Percentiles rank a stretch among this genome's conserved stretches.
Conservation (phyloP, 305 asterid species). For the Fraxinus floribunda region DNA sequence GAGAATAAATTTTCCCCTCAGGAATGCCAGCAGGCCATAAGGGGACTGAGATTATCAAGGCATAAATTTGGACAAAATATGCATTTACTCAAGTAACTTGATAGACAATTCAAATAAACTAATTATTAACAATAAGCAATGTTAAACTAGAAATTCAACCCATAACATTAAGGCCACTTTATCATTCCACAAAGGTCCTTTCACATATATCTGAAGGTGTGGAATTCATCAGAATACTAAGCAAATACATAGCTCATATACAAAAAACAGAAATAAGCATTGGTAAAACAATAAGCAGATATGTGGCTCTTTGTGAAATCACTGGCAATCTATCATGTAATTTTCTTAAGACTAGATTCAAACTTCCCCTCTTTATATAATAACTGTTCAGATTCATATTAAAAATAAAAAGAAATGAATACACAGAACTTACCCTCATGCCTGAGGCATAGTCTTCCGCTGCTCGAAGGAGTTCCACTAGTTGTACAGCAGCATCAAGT, state of each 20-base stretch:
- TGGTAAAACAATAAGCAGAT: background rate
- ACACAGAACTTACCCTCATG: conserved; percentile 67
- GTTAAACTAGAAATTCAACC: background rate
- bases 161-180: background rate
- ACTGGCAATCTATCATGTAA: background rate
- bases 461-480: conserved; percentile 97
- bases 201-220: background rate
- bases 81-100: background rate
- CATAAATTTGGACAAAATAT: background rate
- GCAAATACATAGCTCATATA: background rate
- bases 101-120: background rate
- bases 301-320: conserved; percentile 11
- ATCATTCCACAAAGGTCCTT: background rate
- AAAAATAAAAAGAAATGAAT: background rate
- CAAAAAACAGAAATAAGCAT: background rate
- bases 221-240: background rate
- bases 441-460: conserved; percentile 98
- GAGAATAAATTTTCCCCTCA: background rate
- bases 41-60: background rate
- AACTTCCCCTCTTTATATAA: background rate
- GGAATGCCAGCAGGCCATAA: background rate
- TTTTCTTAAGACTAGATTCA: background rate
- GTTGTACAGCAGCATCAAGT: conserved; percentile 98
- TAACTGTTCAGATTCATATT: background rate
- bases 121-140: background rate